These are phyloP conservation scores for Hymenoscyphus repandus DNA, from an alignment of 2,329 filamentous ascomycete species.

Conservation along the genomic window DNA sequence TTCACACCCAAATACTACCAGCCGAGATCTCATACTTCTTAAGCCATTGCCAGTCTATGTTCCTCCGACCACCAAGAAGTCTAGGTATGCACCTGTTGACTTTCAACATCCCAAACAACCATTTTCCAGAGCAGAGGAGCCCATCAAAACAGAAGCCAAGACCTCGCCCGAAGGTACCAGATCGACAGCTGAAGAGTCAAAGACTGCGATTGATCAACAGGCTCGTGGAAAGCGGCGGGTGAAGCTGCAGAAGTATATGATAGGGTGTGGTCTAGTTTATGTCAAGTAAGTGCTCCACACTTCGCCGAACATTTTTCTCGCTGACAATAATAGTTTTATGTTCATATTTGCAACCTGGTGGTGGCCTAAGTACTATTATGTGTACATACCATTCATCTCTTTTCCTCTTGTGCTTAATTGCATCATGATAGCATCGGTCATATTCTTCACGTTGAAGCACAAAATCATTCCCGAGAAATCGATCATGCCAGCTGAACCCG, in stretches of 20 bases:
- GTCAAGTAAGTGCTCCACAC: neutral
- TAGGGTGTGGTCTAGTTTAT: neutral
- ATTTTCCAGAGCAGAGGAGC: no score
- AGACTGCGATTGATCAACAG: neutral
- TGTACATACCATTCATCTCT: slow-evolving; percentile 40
- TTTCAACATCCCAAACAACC: no score
- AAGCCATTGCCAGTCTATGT: neutral
- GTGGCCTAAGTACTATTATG: slow-evolving; percentile 32
- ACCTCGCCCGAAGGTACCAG: neutral
- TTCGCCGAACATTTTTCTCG: neutral
- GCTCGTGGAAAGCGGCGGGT: neutral
- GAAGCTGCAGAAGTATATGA: neutral
- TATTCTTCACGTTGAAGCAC: slow-evolving; percentile 30
- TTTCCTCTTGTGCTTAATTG: slow-evolving; percentile 36
- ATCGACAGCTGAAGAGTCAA: neutral
- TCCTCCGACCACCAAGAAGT: neutral
- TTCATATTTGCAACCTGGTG: slow-evolving; percentile 14
- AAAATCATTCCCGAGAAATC: slow-evolving; percentile 24
- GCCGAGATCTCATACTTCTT: neutral
- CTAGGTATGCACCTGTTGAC: neutral
- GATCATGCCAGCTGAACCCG: slow-evolving; percentile 31
- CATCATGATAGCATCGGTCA: slow-evolving; percentile 40
- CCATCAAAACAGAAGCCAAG: neutral
- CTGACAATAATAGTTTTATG: neutral
- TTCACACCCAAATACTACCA: neutral